Base-by-base conservation (phyloP, 2,329 filamentous ascomycete species). In the Phaeomoniella chlamydospora region DNA sequence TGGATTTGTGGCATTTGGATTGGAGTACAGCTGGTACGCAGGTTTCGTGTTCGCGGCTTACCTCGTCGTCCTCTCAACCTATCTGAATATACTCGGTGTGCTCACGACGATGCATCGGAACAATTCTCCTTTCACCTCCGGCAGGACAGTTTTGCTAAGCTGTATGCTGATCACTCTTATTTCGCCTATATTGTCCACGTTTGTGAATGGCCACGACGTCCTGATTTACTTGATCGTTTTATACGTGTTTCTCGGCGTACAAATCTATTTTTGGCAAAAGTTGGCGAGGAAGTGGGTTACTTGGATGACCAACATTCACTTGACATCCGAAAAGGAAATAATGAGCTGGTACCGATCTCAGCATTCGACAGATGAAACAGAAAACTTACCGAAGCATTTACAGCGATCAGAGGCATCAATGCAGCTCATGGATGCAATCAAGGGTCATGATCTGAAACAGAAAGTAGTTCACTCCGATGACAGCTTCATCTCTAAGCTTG, bases 31-130 rank as follows among this genome's bases (percentile, higher is more conserved):
- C n/a, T 26, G 22, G 6, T 52, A 56, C 16, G 47, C 55, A 2
- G 69, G 60, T 1, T 58, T 67, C 14, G 56, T 70, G 4, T 73
- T 69, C 45, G 57, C 67, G 34, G 59, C 67, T 36, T 73, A 72
- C 41, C 53, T 71, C 4, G 49, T 68, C 29, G 56, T 59, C 22
- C 51, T 73, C 14, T 64, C 67, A 13, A 61, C 64, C 2, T 72
- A 72, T 42, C 56, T 73, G 15, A 67, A 64, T 14, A 46, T 72
- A 4, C 51, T 72, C 13, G 67, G 66, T 35, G 57, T 29, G 2
- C 19, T 5, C 3, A 26, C 22, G 22, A 26, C 22, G 6, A 26
- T 26, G 22, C 22, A 26, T n/a, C 22, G 22, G n/a, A 26, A 26
- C 22, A 26, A 26, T n/a, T 26, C 22, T n/a, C 22, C 22, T 9